Conservation (phyloP, 805 yeast genomes). For the Nakazawaea ambrosiae region DNA sequence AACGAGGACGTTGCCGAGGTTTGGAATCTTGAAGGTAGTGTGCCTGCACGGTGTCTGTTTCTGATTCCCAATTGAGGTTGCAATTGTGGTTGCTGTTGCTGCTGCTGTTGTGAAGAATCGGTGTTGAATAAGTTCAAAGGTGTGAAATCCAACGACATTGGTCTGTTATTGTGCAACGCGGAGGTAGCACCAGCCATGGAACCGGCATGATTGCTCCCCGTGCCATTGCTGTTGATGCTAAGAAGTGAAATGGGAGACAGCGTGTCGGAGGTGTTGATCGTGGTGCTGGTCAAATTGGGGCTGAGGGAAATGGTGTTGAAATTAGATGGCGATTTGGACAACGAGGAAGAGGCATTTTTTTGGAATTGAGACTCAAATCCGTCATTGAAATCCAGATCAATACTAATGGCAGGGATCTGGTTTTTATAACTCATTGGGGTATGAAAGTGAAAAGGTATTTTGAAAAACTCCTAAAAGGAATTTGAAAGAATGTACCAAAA, state of each 20-base stretch:
- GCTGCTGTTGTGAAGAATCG: conserved; percentile 13
- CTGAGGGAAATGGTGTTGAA: background rate
- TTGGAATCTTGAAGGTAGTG: conserved; percentile 59
- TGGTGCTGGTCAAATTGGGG: conserved; percentile 1
- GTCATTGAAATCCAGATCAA: conserved; percentile 2
- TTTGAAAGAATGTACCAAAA: too few relatives aligned
- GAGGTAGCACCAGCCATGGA: too few relatives aligned
- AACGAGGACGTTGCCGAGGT: conserved; percentile 17
- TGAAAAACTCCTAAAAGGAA: too few relatives aligned
- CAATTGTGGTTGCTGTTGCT: background rate
- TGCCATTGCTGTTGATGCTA: conserved; percentile 8
- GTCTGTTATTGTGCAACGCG: conserved; percentile 6
- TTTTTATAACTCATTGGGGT: background rate
- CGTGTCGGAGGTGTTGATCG: conserved; percentile 1
- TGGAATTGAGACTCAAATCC: background rate
- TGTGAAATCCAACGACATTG: conserved; percentile 10
- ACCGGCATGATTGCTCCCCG: background rate
- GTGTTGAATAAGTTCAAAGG: conserved; percentile 1
- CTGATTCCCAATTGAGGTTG: conserved; percentile 31
- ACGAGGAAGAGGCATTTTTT: background rate
- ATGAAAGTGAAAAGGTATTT: too few relatives aligned
- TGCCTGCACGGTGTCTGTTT: conserved; percentile 70
- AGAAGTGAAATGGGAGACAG: conserved; percentile 8
- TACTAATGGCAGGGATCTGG: conserved; percentile 3
- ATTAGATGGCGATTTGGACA: conserved; percentile 7